A percentile compares a stretch with the other conserved stretches of the same genome.
Evolutionary conservation across 208 protist genomes (phyloP).

Genomic region (Leishmania lainsoni): DNA sequence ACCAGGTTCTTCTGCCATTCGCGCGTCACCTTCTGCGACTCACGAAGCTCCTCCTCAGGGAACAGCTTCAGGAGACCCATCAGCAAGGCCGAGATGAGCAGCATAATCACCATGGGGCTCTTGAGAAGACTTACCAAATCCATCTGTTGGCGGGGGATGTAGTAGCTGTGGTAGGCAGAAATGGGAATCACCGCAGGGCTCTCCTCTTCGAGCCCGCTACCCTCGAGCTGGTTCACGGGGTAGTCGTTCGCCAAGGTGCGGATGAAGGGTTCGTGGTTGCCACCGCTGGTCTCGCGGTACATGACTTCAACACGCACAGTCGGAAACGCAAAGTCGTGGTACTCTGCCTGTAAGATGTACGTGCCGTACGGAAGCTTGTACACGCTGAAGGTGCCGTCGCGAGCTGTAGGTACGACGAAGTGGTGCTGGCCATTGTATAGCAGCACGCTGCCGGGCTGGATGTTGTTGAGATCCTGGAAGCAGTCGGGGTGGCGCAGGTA

Average conservation of each 20-base stretch:
- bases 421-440: conserved; percentile 49
- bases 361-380: conserved; percentile 75
- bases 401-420: conserved; percentile 57
- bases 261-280: conserved; percentile 40
- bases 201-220: conserved; percentile 71
- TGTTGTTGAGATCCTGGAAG: conserved; percentile 46
- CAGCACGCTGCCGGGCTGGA: conserved; percentile 74
- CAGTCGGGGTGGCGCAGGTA: conserved; percentile 56
- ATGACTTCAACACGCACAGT: conserved; percentile 73
- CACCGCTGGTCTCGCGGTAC: conserved; percentile 44
- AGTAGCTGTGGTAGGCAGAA: conserved; percentile 57
- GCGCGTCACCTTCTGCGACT: conserved; percentile 67
- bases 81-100: conserved; percentile 62
- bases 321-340: conserved; percentile 80
- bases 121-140: conserved; percentile 58
- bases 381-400: conserved; percentile 75
- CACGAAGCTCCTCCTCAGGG: conserved; percentile 77
- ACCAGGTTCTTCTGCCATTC: conserved; percentile 47
- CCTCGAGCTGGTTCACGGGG: conserved; percentile 58
- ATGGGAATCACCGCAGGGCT: conserved; percentile 69
- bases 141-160: conserved; percentile 80
- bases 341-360: conserved; percentile 85
- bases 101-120: conserved; percentile 86
- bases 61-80: conserved; percentile 78
- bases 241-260: conserved; percentile 72